Base-by-base conservation (phyloP, 352 stramenopile species). In the Hyaloperonospora brassicae region DNA sequence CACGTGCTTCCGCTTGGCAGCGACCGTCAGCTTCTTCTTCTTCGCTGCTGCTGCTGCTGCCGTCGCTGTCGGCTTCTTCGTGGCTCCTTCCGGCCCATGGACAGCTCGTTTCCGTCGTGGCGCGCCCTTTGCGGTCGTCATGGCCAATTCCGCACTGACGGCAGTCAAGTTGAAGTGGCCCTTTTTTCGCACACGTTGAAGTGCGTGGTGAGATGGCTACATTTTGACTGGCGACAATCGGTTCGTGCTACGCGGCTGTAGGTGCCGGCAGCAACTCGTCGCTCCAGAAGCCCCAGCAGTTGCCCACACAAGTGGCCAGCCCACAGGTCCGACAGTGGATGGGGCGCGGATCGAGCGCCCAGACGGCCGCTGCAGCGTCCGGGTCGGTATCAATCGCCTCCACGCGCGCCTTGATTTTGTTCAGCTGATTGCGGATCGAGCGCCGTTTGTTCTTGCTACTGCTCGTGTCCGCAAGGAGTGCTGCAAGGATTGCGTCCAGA, bases 281-380 rank as follows among this genome's bases (percentile, higher is more conserved):
- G 51, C 74, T 87, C 77, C 77, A 87, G 51, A 87, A 87, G 10
- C 77, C 77, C 77, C 77, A 87, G 61, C 77, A 87, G 23, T 84
- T 87, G 57, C 77, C 77, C 50, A 72, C 70, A 60, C 77, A 87
- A 31, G 58, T 60, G 13, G 59, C 39, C 4, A 68, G 54, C 40
- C 77, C 77, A 38, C 77, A 87, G 6, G 77, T 87, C 39, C 77
- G 77, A 50, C 77, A 87, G 59, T 87, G 77, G 48, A 86, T 79
- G 25, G 71, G 72, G 8, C 67, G 66, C 35, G 68, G 72, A 2
- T 65, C 49, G 2, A 77, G 50, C 21, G 52, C 50, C 22, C 57
- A 40, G 38, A 67, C 47, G 17, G 62, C 69, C 22, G 66, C 59
- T 35, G 74, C 72, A 43, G 59, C 64, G 21, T 67, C 64, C 17